Evolutionary conservation across 192 early-diverging fungal species (phyloP).

Genomic region (Gaertneriomyces semiglobifer): DNA sequence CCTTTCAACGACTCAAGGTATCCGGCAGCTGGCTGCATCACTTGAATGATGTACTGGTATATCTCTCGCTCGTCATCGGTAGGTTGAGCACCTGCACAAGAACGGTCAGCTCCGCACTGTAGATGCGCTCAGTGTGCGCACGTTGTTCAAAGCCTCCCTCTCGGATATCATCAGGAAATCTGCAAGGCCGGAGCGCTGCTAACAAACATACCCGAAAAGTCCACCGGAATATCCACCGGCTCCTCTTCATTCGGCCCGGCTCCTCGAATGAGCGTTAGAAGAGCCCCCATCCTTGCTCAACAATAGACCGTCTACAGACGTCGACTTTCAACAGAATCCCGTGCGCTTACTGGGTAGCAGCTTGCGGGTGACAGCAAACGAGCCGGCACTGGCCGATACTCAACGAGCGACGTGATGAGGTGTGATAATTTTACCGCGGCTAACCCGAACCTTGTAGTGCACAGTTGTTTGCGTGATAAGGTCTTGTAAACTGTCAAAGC

Average conservation of each 20-base stretch:
- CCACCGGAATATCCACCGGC: conserved; percentile 39
- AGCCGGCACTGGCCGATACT: too few relatives aligned
- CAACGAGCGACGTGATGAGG: too few relatives aligned
- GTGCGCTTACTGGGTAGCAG: too few relatives aligned
- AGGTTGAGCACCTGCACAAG: conserved; percentile 43
- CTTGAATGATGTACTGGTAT: conserved; percentile 51
- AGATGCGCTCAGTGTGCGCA: not conserved
- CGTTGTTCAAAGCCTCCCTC: not conserved
- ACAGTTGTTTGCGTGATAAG: too few relatives aligned
- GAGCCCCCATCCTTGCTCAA: conserved; percentile 35
- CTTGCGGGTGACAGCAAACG: too few relatives aligned
- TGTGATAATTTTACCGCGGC: too few relatives aligned
- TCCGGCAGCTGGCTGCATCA: conserved; percentile 51
- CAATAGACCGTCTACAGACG: not conserved
- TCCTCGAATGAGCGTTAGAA: conserved; percentile 36
- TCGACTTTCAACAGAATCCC: too few relatives aligned
- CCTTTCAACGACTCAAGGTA: conserved; percentile 53
- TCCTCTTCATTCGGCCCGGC: conserved; percentile 30
- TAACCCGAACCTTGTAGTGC: too few relatives aligned
- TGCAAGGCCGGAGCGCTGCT: too few relatives aligned
- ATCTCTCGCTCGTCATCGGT: conserved; percentile 63
- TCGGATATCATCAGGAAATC: not conserved
- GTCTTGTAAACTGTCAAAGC: too few relatives aligned
- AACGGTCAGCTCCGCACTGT: not conserved
- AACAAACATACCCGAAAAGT: conserved; percentile 37